Evolutionary conservation across 2,329 filamentous ascomycete genomes (phyloP), one percentile per base, ranked within the genome.

Genomic region (Penicillium sp.): DNA sequence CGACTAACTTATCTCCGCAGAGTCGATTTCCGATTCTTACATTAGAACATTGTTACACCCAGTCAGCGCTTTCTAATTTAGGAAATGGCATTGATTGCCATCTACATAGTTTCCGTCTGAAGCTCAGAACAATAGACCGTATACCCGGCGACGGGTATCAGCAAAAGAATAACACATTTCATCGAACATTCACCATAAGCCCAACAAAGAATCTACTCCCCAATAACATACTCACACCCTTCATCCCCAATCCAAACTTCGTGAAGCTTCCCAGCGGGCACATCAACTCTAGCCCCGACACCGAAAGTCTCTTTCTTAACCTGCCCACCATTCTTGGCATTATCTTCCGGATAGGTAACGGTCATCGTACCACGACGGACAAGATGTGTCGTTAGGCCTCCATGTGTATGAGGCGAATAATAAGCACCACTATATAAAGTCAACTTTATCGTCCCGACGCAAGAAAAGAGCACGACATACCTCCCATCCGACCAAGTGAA

Each of bases 201-300:
- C 1, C n/a, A 16, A 5, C 11, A 9, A 13, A 3, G 2, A 1
- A 11, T n/a, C 36, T 62, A 81, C 61, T 84, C 80, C 22, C 81
- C 81, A 64, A 84, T 83, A 24, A 84, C 80, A 72, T 83, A 83
- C 53, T 81, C 81, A 66, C 82, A 85, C 1, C 82, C 82, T 36
- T 79, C 71, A 7, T 68, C 56, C 0, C 83, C 82, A 57, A 85
- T 79, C 81, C 82, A 85, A 1, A 85, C 82, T 66, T 85, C 81
- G 62, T 85, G 82, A 20, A 77, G 50, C 58, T 77, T 77, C 2
- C 76, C 73, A 0, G 80, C 81, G 22, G 81, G 79, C 0, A 85
- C 82, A 68, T 85, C 82, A 16, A 84, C 67, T 55, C 82, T 69
- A 1, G 73, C 74, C 2, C 82, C 82, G 0, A 72, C 71, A 0